Base-by-base conservation (phyloP, 441 rosid species). In the Adansonia madagascariensis region DNA sequence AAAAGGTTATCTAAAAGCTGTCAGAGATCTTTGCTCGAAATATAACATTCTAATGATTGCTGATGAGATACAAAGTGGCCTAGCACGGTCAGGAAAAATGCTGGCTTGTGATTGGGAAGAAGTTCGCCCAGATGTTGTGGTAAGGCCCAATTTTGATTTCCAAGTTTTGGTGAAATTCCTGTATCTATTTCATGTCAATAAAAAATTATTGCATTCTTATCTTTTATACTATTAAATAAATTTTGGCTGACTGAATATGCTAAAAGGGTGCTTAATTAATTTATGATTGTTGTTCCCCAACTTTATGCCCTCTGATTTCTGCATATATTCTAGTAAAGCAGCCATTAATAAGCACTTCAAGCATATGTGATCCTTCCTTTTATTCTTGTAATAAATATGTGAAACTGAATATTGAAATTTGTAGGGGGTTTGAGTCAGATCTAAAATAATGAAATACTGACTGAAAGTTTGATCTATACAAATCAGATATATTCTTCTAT, bases 31-130 rank as follows among this genome's bases (percentile, higher is more conserved):
- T 77, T 95, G 99, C 84, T 77, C 93, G 2, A 85, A 90, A 82
- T 79, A 93, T 77, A 92, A 94, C 69, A 75, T 95, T 76, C 84
- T 95, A 80, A 95, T 94, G 99, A 92, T 95, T 66, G 98, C 97
- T 47, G 98, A 94, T 81, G 99, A 95, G 82, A 91, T 95, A 77
- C 98, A 95, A 85, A 90, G 94, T 83, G 99, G 99, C 78, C 84
- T 95, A 80, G 99, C 93, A 0, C 87, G 98, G 79, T 81, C 95
- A 0, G 98, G 99, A 66, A 92, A 84, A 82, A 85, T 94, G 97
- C 80, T 94, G 87, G 98, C 99, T 69, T 95, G 97, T 81, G 94
- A 93, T 39, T 95, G 99, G 99, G 98, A 94, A 85, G 86, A 88
- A 55, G 89, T 92, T 81, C 95, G 86, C 35, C 97, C 99, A 7